Percentiles rank a stretch among this genome's conserved stretches.
Conservation (phyloP, 495 filamentous ascomycete species). For the Arthonia radiata region DNA sequence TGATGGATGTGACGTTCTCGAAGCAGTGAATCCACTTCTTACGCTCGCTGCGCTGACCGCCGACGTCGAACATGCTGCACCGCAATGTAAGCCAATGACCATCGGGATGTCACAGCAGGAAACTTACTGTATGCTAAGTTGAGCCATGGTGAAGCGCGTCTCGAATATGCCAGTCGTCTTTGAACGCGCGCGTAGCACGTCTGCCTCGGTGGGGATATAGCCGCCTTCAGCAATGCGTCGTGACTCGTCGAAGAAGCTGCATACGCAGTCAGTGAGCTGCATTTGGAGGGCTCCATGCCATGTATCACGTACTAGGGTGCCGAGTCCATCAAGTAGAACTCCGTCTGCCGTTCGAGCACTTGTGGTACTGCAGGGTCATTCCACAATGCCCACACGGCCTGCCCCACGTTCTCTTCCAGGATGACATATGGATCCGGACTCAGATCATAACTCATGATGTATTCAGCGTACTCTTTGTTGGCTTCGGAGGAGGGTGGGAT, state of each 20-base stretch:
- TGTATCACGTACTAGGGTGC: constrained; percentile 64
- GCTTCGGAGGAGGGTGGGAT: constrained; percentile 47
- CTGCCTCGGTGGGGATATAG: constrained; percentile 76
- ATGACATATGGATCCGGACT: constrained; percentile 68
- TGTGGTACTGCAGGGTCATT: constrained; percentile 62
- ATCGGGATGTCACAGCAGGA: neutral
- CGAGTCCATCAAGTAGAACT: constrained; percentile 98
- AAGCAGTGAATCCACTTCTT: constrained; percentile 99
- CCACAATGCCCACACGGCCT: constrained; percentile 72
- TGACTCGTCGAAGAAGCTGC: constrained; percentile 86
- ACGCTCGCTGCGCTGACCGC: constrained; percentile 83
- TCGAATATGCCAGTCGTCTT: constrained; percentile 99
- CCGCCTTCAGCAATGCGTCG: constrained; percentile 58
- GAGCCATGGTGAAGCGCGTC: constrained; percentile 91
- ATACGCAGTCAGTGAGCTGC: constrained; percentile 9
- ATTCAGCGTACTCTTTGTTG: constrained; percentile 51
- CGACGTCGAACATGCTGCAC: constrained; percentile 91
- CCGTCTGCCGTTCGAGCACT: constrained; percentile 79
- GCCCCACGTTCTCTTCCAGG: constrained; percentile 52
- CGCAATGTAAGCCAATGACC: neutral
- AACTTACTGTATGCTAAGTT: constrained; percentile 91
- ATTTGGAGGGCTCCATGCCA: neutral
- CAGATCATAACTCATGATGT: constrained; percentile 64
- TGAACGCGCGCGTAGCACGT: constrained; percentile 82
- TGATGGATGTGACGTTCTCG: constrained; percentile 98